A percentile compares a stretch with the other conserved stretches of the same genome.
Evolutionary conservation across 1,139 yeast genomes (phyloP).

Genomic region (Pichia sp.): DNA sequence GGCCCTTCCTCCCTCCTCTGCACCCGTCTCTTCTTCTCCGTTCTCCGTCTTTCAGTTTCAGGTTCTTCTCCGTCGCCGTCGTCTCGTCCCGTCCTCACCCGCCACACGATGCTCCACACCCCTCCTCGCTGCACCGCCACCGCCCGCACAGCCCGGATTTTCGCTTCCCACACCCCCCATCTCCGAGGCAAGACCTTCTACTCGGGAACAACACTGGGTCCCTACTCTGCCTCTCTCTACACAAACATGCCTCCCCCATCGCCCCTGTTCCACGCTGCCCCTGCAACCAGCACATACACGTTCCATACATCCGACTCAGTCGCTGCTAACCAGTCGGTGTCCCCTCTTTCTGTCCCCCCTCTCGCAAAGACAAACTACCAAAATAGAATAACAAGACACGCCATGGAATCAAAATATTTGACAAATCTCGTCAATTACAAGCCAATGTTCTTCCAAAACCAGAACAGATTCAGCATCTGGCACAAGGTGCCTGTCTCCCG

Average conservation of each 20-base stretch:
- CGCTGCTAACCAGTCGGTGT: too few relatives aligned
- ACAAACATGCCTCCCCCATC: neutral
- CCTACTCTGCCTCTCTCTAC: neutral
- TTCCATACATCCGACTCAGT: too few relatives aligned
- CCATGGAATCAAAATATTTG: slow-evolving; percentile 33
- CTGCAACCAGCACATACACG: too few relatives aligned
- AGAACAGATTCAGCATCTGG: slow-evolving; percentile 48
- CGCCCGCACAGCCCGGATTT: too few relatives aligned
- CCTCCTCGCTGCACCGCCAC: slow-evolving; percentile 10
- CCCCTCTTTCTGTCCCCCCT: slow-evolving; percentile 8
- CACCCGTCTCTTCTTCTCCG: neutral
- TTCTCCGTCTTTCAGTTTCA: too few relatives aligned
- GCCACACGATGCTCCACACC: neutral
- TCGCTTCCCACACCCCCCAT: slow-evolving; percentile 5
- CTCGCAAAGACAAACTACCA: slow-evolving; percentile 17
- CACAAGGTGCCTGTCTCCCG: slow-evolving; percentile 55
- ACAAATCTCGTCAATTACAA: slow-evolving; percentile 30
- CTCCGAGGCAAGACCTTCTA: slow-evolving; percentile 5
- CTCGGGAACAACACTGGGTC: neutral
- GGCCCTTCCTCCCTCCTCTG: neutral
- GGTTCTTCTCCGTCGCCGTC: too few relatives aligned
- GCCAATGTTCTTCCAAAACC: slow-evolving; percentile 27
- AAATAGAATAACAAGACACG: slow-evolving; percentile 21
- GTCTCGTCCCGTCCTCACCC: too few relatives aligned
- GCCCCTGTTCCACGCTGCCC: too few relatives aligned